Evolutionary conservation across 2,329 filamentous ascomycete species (phyloP), one percentile per base, ranked within the genome.

Genomic region (Claviceps fusiformis): DNA sequence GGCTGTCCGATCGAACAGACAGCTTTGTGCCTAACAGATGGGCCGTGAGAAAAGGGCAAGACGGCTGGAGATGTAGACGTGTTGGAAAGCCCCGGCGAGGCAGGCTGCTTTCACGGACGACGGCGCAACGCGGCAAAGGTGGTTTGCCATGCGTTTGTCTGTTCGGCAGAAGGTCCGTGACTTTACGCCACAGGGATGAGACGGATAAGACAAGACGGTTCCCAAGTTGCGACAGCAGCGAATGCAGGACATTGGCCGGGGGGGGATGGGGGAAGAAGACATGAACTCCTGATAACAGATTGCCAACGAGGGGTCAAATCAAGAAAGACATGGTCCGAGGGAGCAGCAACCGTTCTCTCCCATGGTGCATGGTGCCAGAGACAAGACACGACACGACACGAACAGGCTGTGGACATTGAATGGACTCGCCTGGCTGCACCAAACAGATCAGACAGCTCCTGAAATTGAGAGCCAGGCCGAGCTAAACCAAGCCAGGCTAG

Each of bases 271-370:
- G n/a, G n/a, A n/a, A n/a, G n/a, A n/a, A 43, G 45, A 50, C 19
- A 37, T 44, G 45, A 52, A 50, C 45, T 43, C n/a, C n/a, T n/a
- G 48, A 43, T 37, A 41, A 41, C 10, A 45, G 19, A 15, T 49
- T 44, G 45, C 19, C 41, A 45, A 52, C 57, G 56, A 59, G 56
- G 54, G 57, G 53, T 53, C 62, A 27, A 54, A 63, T 64, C 63
- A 66, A 73, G 69, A 72, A 33, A 9, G 33, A 9, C 71, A 73
- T 71, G 67, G 67, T 67, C 66, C 11, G 17, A 49, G 29, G 46
- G 37, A 39, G 37, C 37, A 39, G 37, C 35, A 17, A 9, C 35
- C 6, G 35, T 9, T 37, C 11, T 37, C 35, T 37, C 35, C 31
- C 31, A 33, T n/a, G n/a, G n/a, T n/a, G 15, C 17, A 44, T 44